These are phyloP conservation scores for Paramecium caudatum DNA, from an alignment of 73 alveolate genomes.

Conservation along the genomic window DNA sequence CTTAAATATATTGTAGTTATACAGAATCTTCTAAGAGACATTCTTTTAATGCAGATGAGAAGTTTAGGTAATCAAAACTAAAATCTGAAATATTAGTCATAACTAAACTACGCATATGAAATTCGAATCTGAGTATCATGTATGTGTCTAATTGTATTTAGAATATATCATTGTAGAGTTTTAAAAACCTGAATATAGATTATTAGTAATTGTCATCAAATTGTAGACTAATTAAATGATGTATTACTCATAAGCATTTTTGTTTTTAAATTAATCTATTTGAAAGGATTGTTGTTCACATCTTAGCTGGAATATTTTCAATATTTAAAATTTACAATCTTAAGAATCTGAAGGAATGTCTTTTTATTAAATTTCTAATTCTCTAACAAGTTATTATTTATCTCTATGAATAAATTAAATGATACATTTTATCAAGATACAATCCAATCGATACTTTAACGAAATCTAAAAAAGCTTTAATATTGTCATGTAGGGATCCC, in stretches of 20 bases:
- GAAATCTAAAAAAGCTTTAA: background rate
- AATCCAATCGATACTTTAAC: background rate
- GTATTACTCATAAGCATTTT: constrained; percentile 46
- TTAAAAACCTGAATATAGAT: constrained; percentile 3
- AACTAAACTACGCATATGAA: constrained; percentile 22
- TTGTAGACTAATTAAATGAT: background rate
- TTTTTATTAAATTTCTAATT: constrained; percentile 14
- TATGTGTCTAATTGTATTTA: background rate
- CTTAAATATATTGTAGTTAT: background rate
- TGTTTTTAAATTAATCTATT: background rate
- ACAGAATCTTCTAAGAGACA: background rate
- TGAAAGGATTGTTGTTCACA: constrained; percentile 33
- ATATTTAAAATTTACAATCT: background rate
- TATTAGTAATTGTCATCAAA: constrained; percentile 35
- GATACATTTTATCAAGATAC: constrained; percentile 24
- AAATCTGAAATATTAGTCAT: constrained; percentile 30
- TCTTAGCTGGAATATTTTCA: constrained; percentile 30
- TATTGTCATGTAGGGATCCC: constrained; percentile 54
- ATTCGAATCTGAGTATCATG: constrained; percentile 40
- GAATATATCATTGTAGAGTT: background rate
- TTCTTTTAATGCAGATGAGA: background rate
- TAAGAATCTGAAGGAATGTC: background rate
- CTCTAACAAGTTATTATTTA: background rate
- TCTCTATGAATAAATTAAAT: background rate
- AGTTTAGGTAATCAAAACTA: constrained; percentile 10